These are phyloP conservation scores for Cornus suecica DNA, from an alignment of 148 eudicot genomes.

Conservation along the genomic window DNA sequence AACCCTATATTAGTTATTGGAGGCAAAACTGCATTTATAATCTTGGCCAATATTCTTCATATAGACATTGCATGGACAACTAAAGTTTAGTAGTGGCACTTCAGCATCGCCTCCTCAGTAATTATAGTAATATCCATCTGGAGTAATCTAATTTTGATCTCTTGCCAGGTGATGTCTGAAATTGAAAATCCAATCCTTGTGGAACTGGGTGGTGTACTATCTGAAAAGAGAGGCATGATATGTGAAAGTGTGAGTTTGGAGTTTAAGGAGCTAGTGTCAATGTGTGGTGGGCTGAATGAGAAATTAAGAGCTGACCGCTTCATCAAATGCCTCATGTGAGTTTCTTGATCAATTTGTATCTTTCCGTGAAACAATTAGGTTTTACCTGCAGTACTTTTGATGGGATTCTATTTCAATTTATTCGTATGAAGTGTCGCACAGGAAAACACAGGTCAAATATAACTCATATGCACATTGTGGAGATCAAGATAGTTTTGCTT, in stretches of 20 bases:
- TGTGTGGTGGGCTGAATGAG: constrained; percentile 88
- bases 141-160: constrained; percentile 3
- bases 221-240: constrained; percentile 58
- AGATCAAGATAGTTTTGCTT: neutral
- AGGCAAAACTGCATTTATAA: neutral
- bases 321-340: constrained; percentile 62
- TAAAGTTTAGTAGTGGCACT: neutral
- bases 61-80: neutral
- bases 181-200: constrained; percentile 66
- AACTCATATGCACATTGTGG: neutral
- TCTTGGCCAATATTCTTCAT: constrained; percentile 1
- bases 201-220: constrained; percentile 40
- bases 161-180: constrained; percentile 65
- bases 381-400: neutral
- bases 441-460: neutral
- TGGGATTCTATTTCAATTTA: neutral
- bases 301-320: constrained; percentile 57
- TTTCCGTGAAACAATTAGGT: neutral
- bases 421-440: neutral
- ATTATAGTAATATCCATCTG: neutral
- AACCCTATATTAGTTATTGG: neutral
- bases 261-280: constrained; percentile 74
- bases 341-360: constrained; percentile 8
- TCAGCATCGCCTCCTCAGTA: neutral
- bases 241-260: constrained; percentile 70